These are phyloP conservation scores for Acorus gramineus DNA, from an alignment of 106 monocot species.

Conservation along the genomic window DNA sequence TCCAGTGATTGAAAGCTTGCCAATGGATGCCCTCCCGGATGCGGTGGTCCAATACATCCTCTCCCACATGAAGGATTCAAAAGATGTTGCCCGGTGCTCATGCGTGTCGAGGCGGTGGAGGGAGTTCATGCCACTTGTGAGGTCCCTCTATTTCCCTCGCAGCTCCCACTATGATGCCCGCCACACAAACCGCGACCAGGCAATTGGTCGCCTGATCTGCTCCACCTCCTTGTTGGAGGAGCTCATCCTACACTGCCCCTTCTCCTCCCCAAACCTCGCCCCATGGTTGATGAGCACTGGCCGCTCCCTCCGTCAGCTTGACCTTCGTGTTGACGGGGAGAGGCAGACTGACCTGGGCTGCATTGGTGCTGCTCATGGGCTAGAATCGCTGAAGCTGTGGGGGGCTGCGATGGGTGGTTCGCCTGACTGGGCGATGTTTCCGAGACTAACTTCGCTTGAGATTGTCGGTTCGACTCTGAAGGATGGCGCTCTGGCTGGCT, in stretches of 20 bases:
- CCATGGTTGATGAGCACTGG: slow-evolving; percentile 40
- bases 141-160: slow-evolving; percentile 79
- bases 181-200: slow-evolving; percentile 20
- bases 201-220: slow-evolving; percentile 50
- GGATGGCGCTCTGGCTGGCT: slow-evolving; percentile 34
- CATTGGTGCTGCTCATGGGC: slow-evolving; percentile 25
- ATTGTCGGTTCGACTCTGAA: slow-evolving; percentile 57
- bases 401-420: slow-evolving; percentile 44
- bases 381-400: slow-evolving; percentile 84
- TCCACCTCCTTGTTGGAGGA: slow-evolving; percentile 37
- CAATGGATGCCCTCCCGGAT: slow-evolving; percentile 24
- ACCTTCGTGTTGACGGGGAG: slow-evolving; percentile 34
- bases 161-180: slow-evolving; percentile 32
- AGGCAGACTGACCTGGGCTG: slow-evolving; percentile 26
- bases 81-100: slow-evolving; percentile 56
- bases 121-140: slow-evolving; percentile 49
- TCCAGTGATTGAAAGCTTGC: too few species aligned
- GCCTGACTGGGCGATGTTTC: slow-evolving; percentile 51
- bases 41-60: slow-evolving; percentile 74
- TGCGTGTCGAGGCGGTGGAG: slow-evolving; percentile 70
- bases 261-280: slow-evolving; percentile 36
- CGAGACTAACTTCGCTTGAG: slow-evolving; percentile 38
- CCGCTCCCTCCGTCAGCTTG: slow-evolving; percentile 42
- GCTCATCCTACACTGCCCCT: slow-evolving; percentile 83
- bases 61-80: slow-evolving; percentile 56